These are phyloP conservation scores for Pugionium dolabratum DNA, from an alignment of 345 rosid species.

Conservation along the genomic window DNA sequence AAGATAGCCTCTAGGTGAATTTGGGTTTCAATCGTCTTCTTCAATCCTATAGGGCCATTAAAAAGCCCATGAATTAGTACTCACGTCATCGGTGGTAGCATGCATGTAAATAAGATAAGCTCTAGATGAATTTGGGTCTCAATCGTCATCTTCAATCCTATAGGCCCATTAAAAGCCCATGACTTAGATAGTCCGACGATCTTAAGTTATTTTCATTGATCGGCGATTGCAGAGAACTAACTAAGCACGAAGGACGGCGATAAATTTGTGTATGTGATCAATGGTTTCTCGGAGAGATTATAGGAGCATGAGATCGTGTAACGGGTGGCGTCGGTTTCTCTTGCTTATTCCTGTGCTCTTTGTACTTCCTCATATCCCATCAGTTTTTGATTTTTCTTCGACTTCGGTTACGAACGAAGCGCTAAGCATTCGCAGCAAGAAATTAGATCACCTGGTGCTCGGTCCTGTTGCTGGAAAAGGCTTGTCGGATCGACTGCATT, in stretches of 20 bases:
- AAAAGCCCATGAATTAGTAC: neutral
- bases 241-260: neutral
- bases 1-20: no score
- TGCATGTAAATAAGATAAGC: no score
- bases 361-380: conserved; percentile 59
- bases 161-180: neutral
- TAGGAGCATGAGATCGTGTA: conserved; percentile 55
- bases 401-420: conserved; percentile 32
- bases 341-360: conserved; percentile 57
- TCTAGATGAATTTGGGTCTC: neutral
- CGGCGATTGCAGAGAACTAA: neutral
- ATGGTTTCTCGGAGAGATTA: conserved; percentile 44
- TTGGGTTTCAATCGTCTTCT: neutral
- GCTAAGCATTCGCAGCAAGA: conserved; percentile 44
- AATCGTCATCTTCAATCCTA: neutral
- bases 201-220: neutral
- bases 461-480: conserved; percentile 82
- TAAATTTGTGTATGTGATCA: neutral
- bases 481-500: conserved; percentile 75
- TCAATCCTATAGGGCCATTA: neutral
- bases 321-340: conserved; percentile 69
- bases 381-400: conserved; percentile 55
- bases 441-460: conserved; percentile 71
- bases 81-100: no score
- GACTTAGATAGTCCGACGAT: neutral